These are phyloP conservation scores for Salix brachista DNA, from an alignment of 345 rosid species.

Conservation along the genomic window DNA sequence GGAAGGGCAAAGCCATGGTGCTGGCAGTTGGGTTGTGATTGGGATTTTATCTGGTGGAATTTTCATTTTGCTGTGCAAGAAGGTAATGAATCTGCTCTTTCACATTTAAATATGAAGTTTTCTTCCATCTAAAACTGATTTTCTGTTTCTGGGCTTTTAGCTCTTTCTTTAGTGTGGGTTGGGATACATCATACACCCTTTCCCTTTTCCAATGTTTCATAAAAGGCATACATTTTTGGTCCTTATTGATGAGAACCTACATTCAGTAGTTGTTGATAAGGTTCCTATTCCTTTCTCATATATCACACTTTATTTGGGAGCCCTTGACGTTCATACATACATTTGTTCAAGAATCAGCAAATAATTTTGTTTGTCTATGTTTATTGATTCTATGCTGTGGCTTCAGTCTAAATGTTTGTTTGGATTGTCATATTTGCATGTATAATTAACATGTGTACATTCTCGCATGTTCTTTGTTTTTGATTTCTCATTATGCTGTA, in stretches of 20 bases:
- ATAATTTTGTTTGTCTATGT: background rate
- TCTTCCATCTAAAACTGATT: background rate
- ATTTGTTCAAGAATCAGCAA: background rate
- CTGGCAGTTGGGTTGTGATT: constrained; percentile 81
- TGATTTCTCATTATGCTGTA: background rate
- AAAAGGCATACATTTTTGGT: background rate
- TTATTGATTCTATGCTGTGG: background rate
- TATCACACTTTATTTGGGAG: background rate
- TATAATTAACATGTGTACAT: background rate
- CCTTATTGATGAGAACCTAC: background rate
- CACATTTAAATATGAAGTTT: constrained; percentile 1
- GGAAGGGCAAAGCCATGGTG: constrained; percentile 89
- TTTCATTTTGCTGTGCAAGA: constrained; percentile 89
- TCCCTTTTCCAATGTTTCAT: background rate
- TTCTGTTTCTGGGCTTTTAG: background rate
- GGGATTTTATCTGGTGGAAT: constrained; percentile 88
- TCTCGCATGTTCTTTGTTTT: background rate
- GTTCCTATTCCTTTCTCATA: background rate
- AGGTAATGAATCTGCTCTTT: constrained; percentile 44
- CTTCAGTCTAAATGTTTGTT: background rate
- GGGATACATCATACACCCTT: background rate
- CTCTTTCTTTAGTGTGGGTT: background rate
- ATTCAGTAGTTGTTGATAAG: background rate
- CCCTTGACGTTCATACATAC: background rate
- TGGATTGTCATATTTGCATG: background rate